Evolutionary conservation across 2,329 filamentous ascomycete genomes (phyloP), one percentile per base, ranked within the genome.

Genomic region (Aspergillus amoenus): DNA sequence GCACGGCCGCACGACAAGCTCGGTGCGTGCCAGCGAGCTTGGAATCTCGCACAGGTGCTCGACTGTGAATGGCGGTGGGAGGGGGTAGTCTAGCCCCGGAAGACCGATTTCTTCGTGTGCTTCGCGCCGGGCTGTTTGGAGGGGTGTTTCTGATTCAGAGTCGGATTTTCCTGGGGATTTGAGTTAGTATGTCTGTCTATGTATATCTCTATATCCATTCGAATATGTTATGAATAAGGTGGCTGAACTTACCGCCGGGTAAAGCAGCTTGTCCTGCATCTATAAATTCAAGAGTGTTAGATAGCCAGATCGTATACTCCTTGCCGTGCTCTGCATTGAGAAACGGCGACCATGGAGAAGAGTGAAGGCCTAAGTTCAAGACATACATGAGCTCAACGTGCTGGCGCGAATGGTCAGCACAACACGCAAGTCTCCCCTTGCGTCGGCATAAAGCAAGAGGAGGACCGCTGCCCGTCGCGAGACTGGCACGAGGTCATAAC

Each of bases 81-180:
- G 82, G 58, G 84, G 84, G 68, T 92, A 85, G 64, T 86, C 81
- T 68, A 88, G 81, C 44, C 71, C 70, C 1, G 93, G 90, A 3
- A 97, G 85, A 1, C 93, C 93, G 63, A 97, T 96, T 73, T 97
- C 93, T 73, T 97, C 93, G 72, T 84, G 89, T 1, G 93, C 93
- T 79, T 97, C 93, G 62, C 93, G 86, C 21, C 93, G 86, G 8
- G 93, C 92, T 51, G 93, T 95, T 68, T 93, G 84, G 73, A 91
- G 91, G 76, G 80, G 76, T 1, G 79, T 82, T 70, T 88, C 85
- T 8, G 71, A 58, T 9, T 80, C 66, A 0, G 75, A 73, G 61
- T 87, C 84, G 52, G 84, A 79, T 73, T 84, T 84, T 3, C 64
- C 64, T 66, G 40, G 43, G 8, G 8, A 13, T 6, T 15, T n/a